Base-by-base conservation (phyloP, 345 rosid species). In the Aurinia saxatilis region DNA sequence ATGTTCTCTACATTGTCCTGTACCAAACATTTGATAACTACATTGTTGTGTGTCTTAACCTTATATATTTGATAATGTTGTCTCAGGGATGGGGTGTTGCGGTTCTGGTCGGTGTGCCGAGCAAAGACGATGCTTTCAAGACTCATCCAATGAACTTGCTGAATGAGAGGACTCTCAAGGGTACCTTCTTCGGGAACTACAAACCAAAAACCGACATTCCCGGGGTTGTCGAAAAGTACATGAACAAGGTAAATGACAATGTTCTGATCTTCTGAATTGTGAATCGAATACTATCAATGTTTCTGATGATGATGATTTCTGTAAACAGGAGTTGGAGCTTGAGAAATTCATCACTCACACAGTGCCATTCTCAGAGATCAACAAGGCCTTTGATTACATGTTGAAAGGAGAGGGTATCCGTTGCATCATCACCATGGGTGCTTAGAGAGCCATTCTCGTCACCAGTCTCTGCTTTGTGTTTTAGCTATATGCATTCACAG, bases 11-110 rank as follows among this genome's bases (percentile, higher is more conserved):
- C n/a, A n/a, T n/a, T n/a, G n/a, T n/a, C n/a, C n/a, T n/a, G n/a
- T n/a, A n/a, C n/a, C n/a, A n/a, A n/a, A n/a, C n/a, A n/a, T n/a
- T n/a, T n/a, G n/a, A n/a, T n/a, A n/a, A n/a, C n/a, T 21, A 21
- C 25, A 21, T 21, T 21, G 25, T 21, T n/a, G n/a, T n/a, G n/a
- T n/a, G n/a, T n/a, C n/a, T n/a, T n/a, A n/a, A n/a, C n/a, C n/a
- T n/a, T n/a, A n/a, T n/a, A n/a, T n/a, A n/a, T n/a, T n/a, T n/a
- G n/a, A n/a, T n/a, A n/a, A n/a, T 18, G 39, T 15, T n/a, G 58
- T 56, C 40, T 66, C 75, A 84, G 84, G 91, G 91, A 3, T 85
- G 86, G 91, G 91, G 91, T 69, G 91, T 85, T 52, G 88, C 86
- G 14, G 91, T 85, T 3, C 77, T 82, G 23, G 86, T 81, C 1